Base-by-base conservation (phyloP, 2,329 filamentous ascomycete genomes). In the Colletotrichum sp. region DNA sequence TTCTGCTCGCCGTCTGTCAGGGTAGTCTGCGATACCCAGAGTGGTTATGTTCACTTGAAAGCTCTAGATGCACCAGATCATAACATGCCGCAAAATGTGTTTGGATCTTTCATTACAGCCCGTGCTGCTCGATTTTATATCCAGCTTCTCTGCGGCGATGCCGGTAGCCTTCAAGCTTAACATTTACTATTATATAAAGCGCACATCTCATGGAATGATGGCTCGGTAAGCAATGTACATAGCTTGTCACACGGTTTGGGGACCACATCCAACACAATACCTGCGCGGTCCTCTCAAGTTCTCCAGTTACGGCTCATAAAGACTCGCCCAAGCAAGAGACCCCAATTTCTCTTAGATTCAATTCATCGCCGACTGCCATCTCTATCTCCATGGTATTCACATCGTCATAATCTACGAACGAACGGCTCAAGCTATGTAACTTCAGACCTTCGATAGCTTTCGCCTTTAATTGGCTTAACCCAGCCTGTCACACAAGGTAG, bases 351-450 rank as follows among this genome's bases (percentile, higher is more conserved):
- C 34, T 11, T 5, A n/a, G 19, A 5, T n/a, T n/a, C 9, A 1
- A n/a, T 11, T 5, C 8, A 11, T n/a, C 39, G 39, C 9, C 39
- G 19, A 3, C 19, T n/a, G n/a, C 9, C 9, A 22, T 13, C 11
- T 52, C n/a, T 22, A 8, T 52, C 3, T 3, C 6, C 6, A 22
- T 0, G 44, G 11, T 52, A 52, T 52, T 52, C n/a, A 0, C 2
- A 22, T 1, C 6, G 11, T 0, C 44, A 12, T 52, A 52, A 13
- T 2, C 0, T 0, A 13, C 19, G 0, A 52, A 13, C 6, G n/a
- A 0, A 13, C 6, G n/a, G 11, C n/a, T 52, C n/a, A 8, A 5
- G n/a, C 11, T 0, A 3, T 22, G 6, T 8, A 8, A 22, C 11
- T 8, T 7, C n/a, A 5, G 3, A 6, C 11, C 3, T 12, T 52